Percentiles rank a stretch among this genome's conserved stretches.
These are phyloP conservation scores for Zygotorulaspora danielsina DNA, from an alignment of 805 yeast species.

Conservation along the genomic window DNA sequence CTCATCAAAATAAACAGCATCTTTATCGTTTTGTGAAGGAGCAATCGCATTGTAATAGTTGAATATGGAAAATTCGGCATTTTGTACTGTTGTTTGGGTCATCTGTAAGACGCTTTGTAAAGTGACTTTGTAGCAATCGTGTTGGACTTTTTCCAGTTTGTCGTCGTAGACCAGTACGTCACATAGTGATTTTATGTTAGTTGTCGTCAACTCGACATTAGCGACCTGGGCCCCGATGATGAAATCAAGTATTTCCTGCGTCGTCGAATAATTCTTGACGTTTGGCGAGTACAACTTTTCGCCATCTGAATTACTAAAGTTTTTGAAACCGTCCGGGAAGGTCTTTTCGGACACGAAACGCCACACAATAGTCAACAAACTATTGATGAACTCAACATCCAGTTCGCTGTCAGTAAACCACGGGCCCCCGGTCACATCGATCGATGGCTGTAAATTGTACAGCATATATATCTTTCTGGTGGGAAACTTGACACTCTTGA, in stretches of 20 bases:
- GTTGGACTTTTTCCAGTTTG: slow-evolving; percentile 61
- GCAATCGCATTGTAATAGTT: slow-evolving; percentile 41
- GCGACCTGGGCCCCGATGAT: slow-evolving; percentile 70
- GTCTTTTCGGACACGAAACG: slow-evolving; percentile 72
- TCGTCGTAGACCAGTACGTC: slow-evolving; percentile 87
- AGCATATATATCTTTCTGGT: slow-evolving; percentile 95
- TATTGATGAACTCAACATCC: slow-evolving; percentile 88
- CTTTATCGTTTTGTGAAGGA: slow-evolving; percentile 38
- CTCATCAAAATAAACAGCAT: slow-evolving; percentile 46
- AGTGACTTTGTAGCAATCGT: slow-evolving; percentile 71
- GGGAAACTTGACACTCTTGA: slow-evolving; percentile 87
- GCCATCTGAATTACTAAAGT: slow-evolving; percentile 23
- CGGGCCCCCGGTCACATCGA: slow-evolving; percentile 97
- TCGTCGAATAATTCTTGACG: slow-evolving; percentile 60
- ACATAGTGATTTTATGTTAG: slow-evolving; percentile 77
- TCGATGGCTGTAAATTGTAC: slow-evolving; percentile 86
- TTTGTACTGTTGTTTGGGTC: slow-evolving; percentile 29
- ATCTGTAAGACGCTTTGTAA: slow-evolving; percentile 76
- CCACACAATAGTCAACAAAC: slow-evolving; percentile 81
- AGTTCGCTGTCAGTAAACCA: slow-evolving; percentile 97
- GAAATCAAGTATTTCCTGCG: slow-evolving; percentile 72
- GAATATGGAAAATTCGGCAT: slow-evolving; percentile 39
- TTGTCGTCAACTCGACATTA: slow-evolving; percentile 67
- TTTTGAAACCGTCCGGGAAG: slow-evolving; percentile 63
- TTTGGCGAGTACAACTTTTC: slow-evolving; percentile 46